phyloP scores from a whole-genome alignment of 768 basidiomycete species.

The Termitomyces eurrhizus region DNA sequence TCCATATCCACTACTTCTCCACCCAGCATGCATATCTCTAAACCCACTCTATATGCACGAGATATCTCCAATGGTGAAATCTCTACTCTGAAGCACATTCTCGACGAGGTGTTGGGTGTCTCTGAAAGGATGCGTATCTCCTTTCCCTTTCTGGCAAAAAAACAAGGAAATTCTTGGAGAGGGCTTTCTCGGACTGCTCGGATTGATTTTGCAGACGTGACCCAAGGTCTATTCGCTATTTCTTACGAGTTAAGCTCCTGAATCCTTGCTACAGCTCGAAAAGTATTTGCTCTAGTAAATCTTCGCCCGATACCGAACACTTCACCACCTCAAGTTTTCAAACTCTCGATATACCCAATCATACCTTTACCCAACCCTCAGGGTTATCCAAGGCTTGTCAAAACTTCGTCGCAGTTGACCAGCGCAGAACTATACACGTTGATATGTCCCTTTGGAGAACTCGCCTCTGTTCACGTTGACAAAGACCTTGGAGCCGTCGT shows the following conservation, averaged over 20 bases:
- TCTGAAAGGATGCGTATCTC: background rate
- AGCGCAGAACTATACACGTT: slow-evolving; percentile 1
- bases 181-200: background rate
- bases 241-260: too few species aligned
- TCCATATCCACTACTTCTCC: too few species aligned
- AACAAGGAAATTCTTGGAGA: background rate
- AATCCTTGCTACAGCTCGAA: background rate
- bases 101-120: background rate
- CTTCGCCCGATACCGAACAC: background rate
- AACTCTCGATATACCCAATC: background rate
- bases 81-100: background rate
- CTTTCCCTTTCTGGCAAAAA: background rate
- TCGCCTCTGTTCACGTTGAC: background rate
- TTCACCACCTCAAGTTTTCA: background rate
- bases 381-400: background rate
- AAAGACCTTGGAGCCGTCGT: background rate
- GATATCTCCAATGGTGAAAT: background rate
- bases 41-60: background rate
- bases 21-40: background rate
- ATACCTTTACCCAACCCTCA: background rate
- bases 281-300: background rate
- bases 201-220: background rate
- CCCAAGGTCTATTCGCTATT: background rate
- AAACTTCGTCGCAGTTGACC: background rate
- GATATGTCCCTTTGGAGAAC: slow-evolving; percentile 3